Evolutionary conservation across 164 flowering plant genomes (phyloP).

Genomic region (Aristolochia californica): DNA sequence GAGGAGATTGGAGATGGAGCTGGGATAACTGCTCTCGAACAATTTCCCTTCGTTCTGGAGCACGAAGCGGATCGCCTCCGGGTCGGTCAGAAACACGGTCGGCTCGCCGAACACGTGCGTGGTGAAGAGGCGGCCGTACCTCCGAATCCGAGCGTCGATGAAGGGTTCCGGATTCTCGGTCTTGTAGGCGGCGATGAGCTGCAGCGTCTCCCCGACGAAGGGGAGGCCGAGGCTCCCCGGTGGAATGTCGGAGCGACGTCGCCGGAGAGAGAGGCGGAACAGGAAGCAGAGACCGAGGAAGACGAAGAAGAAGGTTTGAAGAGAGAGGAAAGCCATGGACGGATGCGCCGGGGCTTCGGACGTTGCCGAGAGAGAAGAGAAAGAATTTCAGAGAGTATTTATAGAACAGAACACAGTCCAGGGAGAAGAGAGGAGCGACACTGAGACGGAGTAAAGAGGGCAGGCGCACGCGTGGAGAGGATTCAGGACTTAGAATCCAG

Average conservation of each 20-base stretch:
- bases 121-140: slow-evolving; percentile 66
- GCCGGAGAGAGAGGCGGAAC: slow-evolving; percentile 18
- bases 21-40: slow-evolving; percentile 77
- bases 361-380: too few species aligned
- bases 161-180: slow-evolving; percentile 88
- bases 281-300: slow-evolving; percentile 1
- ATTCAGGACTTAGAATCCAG: too few species aligned
- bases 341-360: too few species aligned
- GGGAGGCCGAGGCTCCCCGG: slow-evolving; percentile 78
- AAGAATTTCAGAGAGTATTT: too few species aligned
- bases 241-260: slow-evolving; percentile 36
- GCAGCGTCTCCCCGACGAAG: slow-evolving; percentile 77
- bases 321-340: slow-evolving; percentile 1
- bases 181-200: slow-evolving; percentile 83
- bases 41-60: slow-evolving; percentile 85
- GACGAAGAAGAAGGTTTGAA: slow-evolving; percentile 4
- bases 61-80: slow-evolving; percentile 76
- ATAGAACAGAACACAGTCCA: too few species aligned
- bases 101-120: slow-evolving; percentile 92
- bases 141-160: slow-evolving; percentile 56
- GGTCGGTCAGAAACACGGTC: slow-evolving; percentile 79
- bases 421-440: too few species aligned
- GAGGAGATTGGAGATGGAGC: slow-evolving; percentile 68
- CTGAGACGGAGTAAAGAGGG: too few species aligned
- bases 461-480: too few species aligned